phyloP scores from a whole-genome alignment of 2,329 filamentous ascomycete genomes.

The Leptoxyphium fumago region DNA sequence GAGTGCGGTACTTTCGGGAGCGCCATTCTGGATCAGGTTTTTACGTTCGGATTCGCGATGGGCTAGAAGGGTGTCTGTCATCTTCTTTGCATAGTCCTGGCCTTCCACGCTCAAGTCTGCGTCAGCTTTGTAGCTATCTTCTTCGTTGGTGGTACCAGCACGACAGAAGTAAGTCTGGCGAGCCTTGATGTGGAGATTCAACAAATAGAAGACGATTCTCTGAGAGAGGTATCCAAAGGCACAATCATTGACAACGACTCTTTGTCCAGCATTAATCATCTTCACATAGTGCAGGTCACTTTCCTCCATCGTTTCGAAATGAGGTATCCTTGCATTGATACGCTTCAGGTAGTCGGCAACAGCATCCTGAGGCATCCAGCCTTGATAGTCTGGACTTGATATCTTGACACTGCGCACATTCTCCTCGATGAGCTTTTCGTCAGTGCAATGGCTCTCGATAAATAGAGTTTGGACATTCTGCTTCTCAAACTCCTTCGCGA shows the following conservation, averaged over 20 bases:
- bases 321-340: constrained; percentile 83
- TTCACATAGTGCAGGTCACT: constrained; percentile 92
- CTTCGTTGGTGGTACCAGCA: constrained; percentile 70
- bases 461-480: constrained; percentile 93
- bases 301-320: constrained; percentile 95
- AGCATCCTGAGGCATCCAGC: constrained; percentile 83
- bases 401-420: constrained; percentile 98
- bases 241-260: constrained; percentile 91
- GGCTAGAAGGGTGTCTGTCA: constrained; percentile 68
- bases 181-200: constrained; percentile 93
- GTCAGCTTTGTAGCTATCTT: constrained; percentile 85
- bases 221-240: constrained; percentile 94
- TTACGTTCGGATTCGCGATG: constrained; percentile 73
- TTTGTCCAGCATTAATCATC: constrained; percentile 95
- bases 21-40: constrained; percentile 52
- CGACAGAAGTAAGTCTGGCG: constrained; percentile 86
- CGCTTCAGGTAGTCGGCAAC: constrained; percentile 81
- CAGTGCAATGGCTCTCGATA: constrained; percentile 89
- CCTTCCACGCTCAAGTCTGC: constrained; percentile 71
- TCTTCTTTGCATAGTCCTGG: constrained; percentile 63
- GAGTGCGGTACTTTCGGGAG: constrained; percentile 46
- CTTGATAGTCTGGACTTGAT: constrained; percentile 88
- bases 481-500: constrained; percentile 95
- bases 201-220: constrained; percentile 93
- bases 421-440: constrained; percentile 85